A percentile compares a stretch with the other conserved stretches of the same genome.
phyloP scores from a whole-genome alignment of 192 early-diverging fungal species.

The Coemansia sp. region DNA sequence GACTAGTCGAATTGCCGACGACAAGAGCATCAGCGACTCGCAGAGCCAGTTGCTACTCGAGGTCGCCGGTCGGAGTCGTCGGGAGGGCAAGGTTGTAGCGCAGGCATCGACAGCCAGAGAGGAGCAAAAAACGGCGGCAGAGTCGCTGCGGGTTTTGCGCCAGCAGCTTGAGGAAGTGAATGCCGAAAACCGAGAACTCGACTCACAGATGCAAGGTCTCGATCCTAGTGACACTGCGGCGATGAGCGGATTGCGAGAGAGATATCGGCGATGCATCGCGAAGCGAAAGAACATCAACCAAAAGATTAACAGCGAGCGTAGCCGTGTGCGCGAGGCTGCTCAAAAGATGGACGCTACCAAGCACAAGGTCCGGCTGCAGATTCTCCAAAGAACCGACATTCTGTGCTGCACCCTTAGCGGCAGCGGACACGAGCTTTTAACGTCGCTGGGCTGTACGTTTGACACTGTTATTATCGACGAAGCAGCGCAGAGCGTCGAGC shows the following conservation, averaged over 20 bases:
- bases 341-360: constrained; percentile 56
- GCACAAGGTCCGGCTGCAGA: constrained; percentile 61
- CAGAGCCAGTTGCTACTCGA: constrained; percentile 29
- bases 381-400: constrained; percentile 80
- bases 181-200: constrained; percentile 25
- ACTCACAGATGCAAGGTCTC: constrained; percentile 17
- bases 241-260: constrained; percentile 24
- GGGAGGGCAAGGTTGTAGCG: constrained; percentile 19
- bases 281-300: constrained; percentile 15
- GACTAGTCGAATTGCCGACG: background rate
- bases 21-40: constrained; percentile 22
- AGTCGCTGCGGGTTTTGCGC: constrained; percentile 18
- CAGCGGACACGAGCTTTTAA: constrained; percentile 83
- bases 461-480: constrained; percentile 94
- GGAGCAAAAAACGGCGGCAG: constrained; percentile 11
- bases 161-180: constrained; percentile 28
- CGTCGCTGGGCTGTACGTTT: constrained; percentile 67
- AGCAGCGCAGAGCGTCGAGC: constrained; percentile 91
- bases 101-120: constrained; percentile 19
- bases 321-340: constrained; percentile 43
- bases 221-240: constrained; percentile 24
- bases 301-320: constrained; percentile 26
- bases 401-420: constrained; percentile 83
- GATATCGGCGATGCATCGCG: constrained; percentile 15
- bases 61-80: constrained; percentile 21